Conservation (phyloP, 2,329 filamentous ascomycete species). For the Colletotrichum truncatum region DNA sequence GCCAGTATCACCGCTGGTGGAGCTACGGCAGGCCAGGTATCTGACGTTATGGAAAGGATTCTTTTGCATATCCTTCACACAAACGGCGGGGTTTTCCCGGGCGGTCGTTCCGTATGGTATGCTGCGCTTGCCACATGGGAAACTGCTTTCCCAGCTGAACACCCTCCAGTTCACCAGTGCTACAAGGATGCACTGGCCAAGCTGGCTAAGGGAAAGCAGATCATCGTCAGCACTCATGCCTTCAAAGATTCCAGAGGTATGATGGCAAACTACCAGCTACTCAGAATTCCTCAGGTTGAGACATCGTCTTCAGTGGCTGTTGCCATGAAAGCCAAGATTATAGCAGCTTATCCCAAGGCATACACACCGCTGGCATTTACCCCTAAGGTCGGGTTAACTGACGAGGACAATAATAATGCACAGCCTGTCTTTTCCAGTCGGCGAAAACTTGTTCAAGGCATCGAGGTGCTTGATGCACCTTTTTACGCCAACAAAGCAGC, state of each 20-base stretch:
- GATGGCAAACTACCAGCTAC: constrained; percentile 54
- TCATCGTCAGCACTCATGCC: constrained; percentile 53
- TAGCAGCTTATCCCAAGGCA: constrained; percentile 49
- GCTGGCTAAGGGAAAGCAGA: constrained; percentile 44
- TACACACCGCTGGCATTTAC: constrained; percentile 51
- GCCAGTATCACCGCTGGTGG: not conserved
- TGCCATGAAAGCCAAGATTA: constrained; percentile 56
- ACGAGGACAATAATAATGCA: constrained; percentile 30
- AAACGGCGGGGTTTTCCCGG: constrained; percentile 59
- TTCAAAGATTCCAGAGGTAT: constrained; percentile 51
- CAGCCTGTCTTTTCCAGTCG: constrained; percentile 32
- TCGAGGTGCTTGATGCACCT: constrained; percentile 60
- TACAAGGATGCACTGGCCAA: constrained; percentile 49
- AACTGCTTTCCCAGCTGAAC: constrained; percentile 47
- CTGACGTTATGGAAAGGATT: constrained; percentile 10
- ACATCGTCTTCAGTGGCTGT: constrained; percentile 52
- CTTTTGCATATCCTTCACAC: constrained; percentile 50
- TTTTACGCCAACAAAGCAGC: constrained; percentile 50
- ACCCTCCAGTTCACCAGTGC: constrained; percentile 50
- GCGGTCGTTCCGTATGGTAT: constrained; percentile 59
- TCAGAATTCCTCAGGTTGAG: constrained; percentile 52
- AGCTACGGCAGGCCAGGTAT: not conserved
- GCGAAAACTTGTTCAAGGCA: constrained; percentile 47
- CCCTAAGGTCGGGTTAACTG: constrained; percentile 33
- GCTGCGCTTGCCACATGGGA: constrained; percentile 56